Conservation (phyloP, 441 rosid species). For the Adansonia grandidieri region DNA sequence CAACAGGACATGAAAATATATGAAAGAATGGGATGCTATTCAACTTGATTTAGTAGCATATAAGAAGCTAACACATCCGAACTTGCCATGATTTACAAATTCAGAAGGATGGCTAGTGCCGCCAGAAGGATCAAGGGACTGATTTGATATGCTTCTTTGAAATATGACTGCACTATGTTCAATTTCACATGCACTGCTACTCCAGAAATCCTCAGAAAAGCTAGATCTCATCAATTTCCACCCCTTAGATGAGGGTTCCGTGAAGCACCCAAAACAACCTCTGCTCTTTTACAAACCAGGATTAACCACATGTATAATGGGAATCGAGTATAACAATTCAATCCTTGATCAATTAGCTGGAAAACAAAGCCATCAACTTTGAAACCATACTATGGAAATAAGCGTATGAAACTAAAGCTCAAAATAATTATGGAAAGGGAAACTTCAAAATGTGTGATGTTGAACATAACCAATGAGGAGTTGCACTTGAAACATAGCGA, state of each 20-base stretch:
- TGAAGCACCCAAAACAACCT: slow-evolving; percentile 80
- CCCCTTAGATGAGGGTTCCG: slow-evolving; percentile 52
- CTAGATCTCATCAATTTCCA: slow-evolving; percentile 41
- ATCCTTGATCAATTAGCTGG: slow-evolving; percentile 10
- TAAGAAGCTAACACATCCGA: background rate
- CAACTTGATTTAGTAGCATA: background rate
- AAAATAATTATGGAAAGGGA: background rate
- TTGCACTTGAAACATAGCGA: background rate
- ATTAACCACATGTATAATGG: slow-evolving; percentile 39
- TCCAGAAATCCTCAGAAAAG: slow-evolving; percentile 56
- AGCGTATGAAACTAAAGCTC: background rate
- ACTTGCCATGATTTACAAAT: slow-evolving; percentile 80
- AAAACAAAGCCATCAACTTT: background rate
- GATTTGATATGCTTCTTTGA: slow-evolving; percentile 50
- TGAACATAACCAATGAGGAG: background rate
- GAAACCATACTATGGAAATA: background rate
- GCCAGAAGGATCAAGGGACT: slow-evolving; percentile 45
- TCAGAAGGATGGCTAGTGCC: slow-evolving; percentile 62
- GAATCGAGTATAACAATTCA: slow-evolving; percentile 16
- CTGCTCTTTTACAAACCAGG: slow-evolving; percentile 82
- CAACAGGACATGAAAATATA: background rate
- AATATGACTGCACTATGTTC: slow-evolving; percentile 52
- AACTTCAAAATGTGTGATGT: background rate
- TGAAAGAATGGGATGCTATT: background rate
- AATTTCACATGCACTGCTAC: slow-evolving; percentile 57